phyloP scores from a whole-genome alignment of 805 yeast genomes.

The Saturnispora bothae region DNA sequence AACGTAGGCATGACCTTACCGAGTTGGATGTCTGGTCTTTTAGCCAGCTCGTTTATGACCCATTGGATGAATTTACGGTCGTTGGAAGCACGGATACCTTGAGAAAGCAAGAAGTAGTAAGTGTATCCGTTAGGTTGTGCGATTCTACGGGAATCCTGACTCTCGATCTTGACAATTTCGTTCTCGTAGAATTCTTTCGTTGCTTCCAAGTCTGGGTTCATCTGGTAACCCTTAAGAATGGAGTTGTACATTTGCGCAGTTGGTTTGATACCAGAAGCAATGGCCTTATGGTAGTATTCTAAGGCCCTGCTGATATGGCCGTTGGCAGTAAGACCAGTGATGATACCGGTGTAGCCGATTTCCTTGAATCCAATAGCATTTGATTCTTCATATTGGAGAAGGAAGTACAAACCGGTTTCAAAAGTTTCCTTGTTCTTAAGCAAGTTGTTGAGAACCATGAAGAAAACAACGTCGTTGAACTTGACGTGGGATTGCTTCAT shows the following conservation, averaged over 20 bases:
- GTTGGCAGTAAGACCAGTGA: constrained; percentile 34
- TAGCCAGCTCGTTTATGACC: constrained; percentile 31
- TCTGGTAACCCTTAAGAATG: constrained; percentile 40
- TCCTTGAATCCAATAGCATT: constrained; percentile 24
- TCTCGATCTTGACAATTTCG: constrained; percentile 20
- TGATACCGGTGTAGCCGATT: constrained; percentile 35
- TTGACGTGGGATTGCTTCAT: constrained; percentile 31
- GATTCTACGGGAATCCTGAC: constrained; percentile 13
- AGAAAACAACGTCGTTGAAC: constrained; percentile 35
- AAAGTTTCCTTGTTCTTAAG: constrained; percentile 36
- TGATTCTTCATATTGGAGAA: constrained; percentile 29
- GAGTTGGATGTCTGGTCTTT: constrained; percentile 21
- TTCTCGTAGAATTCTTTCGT: constrained; percentile 33
- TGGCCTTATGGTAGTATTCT: constrained; percentile 28
- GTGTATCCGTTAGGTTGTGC: constrained; percentile 38
- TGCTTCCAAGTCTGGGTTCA: constrained; percentile 22
- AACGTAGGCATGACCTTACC: constrained; percentile 33
- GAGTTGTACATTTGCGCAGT: constrained; percentile 33
- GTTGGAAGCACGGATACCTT: constrained; percentile 26
- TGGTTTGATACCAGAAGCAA: constrained; percentile 26
- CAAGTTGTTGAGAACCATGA: constrained; percentile 45
- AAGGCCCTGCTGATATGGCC: constrained; percentile 36
- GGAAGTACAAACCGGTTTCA: constrained; percentile 41
- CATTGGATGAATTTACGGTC: constrained; percentile 26
- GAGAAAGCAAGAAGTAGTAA: constrained; percentile 35